Percentiles rank a stretch among this genome's conserved stretches.
phyloP scores from a whole-genome alignment of 257 asterid genomes.

The Forsythia suspensa region DNA sequence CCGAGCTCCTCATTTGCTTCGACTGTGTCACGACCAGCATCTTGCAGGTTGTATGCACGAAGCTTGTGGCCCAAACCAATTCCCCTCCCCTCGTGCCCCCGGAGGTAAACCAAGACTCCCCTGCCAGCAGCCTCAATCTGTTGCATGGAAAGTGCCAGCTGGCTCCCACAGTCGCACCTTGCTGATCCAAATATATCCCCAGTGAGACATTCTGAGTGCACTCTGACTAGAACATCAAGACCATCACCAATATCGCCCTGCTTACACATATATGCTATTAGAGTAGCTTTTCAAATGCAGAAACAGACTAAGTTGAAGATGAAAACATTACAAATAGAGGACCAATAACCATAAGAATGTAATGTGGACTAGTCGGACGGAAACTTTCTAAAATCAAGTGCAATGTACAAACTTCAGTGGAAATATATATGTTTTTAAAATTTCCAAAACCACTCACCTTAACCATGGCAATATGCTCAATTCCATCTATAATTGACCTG shows the following conservation, averaged over 20 bases:
- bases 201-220: constrained; percentile 96
- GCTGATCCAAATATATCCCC: constrained; percentile 98
- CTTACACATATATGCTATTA: constrained; percentile 14
- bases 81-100: constrained; percentile 98
- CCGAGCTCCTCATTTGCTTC: constrained; percentile 98
- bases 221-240: constrained; percentile 81
- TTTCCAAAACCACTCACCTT: constrained; percentile 56
- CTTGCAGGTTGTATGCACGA: constrained; percentile 91
- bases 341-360: not conserved
- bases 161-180: constrained; percentile 95
- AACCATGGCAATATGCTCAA: constrained; percentile 97
- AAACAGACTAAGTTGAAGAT: not conserved
- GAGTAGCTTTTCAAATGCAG: not conserved
- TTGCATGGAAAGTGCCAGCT: constrained; percentile 87
- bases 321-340: not conserved
- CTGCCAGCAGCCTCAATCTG: constrained; percentile 91
- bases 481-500: constrained; percentile 81
- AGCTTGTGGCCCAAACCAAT: constrained; percentile 98
- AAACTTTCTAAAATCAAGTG: not conserved
- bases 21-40: constrained; percentile 90
- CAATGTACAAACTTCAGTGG: not conserved
- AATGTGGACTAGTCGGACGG: not conserved
- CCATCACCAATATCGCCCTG: constrained; percentile 98
- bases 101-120: constrained; percentile 90
- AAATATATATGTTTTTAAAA: not conserved